Percentiles rank a stretch among this genome's conserved stretches.
Conservation (phyloP, 2,329 filamentous ascomycete genomes). For the Lachnellula willkommii region DNA sequence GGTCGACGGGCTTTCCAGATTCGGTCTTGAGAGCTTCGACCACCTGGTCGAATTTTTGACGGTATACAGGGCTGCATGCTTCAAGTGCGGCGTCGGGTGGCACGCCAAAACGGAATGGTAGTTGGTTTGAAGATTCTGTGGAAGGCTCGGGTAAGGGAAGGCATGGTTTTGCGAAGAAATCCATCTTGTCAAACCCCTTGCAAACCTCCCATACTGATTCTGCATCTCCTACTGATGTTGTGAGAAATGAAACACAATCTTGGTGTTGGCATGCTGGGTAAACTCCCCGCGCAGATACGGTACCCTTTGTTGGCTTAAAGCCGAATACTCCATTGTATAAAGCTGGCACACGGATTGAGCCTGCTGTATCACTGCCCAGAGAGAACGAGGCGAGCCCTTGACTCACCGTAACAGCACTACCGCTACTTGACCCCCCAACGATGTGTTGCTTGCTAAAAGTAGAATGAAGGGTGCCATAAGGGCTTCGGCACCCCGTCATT, state of each 20-base stretch:
- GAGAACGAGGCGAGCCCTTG: constrained; percentile 48
- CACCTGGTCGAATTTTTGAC: constrained; percentile 38
- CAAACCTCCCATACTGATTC: constrained; percentile 44
- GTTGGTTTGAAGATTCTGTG: constrained; percentile 15
- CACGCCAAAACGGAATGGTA: constrained; percentile 45
- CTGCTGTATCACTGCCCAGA: constrained; percentile 49
- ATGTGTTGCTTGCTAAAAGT: constrained; percentile 44
- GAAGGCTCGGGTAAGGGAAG: constrained; percentile 10
- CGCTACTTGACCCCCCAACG: constrained; percentile 50
- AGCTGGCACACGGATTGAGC: constrained; percentile 45
- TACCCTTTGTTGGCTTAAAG: constrained; percentile 45
- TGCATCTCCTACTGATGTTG: constrained; percentile 41
- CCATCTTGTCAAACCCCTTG: constrained; percentile 41
- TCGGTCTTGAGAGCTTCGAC: constrained; percentile 35
- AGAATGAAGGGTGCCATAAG: constrained; percentile 45
- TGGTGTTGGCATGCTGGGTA: constrained; percentile 48
- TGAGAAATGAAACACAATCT: constrained; percentile 48
- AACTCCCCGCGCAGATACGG: constrained; percentile 41
- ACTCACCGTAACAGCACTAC: constrained; percentile 47
- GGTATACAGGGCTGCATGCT: constrained; percentile 38
- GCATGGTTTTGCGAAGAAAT: constrained; percentile 46
- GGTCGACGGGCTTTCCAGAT: constrained; percentile 28
- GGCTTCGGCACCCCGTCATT: constrained; percentile 49
- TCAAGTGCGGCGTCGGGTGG: constrained; percentile 41
- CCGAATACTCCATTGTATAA: constrained; percentile 46